These are phyloP conservation scores for Clonostachys solani DNA, from an alignment of 2,329 filamentous ascomycete species.

Conservation along the genomic window DNA sequence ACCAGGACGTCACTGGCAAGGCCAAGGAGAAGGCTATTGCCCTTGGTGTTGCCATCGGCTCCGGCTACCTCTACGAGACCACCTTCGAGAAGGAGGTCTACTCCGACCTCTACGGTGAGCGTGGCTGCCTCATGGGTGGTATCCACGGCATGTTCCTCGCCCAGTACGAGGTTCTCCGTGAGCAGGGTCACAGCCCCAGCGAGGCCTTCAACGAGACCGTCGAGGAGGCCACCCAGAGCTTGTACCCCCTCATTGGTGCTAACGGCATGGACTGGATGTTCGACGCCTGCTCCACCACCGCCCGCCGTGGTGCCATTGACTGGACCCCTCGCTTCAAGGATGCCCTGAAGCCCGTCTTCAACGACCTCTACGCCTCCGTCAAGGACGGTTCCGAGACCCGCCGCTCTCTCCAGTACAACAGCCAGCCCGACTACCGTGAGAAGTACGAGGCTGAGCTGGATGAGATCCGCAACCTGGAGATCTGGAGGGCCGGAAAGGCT, in stretches of 20 bases:
- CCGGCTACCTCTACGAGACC: slow-evolving; percentile 99
- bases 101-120: slow-evolving; percentile 99
- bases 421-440: slow-evolving; percentile 91
- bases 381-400: slow-evolving; percentile 89
- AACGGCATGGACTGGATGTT: slow-evolving; percentile 99
- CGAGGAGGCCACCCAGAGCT: slow-evolving; percentile 96
- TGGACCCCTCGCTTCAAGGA: slow-evolving; percentile 98
- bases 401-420: slow-evolving; percentile 96
- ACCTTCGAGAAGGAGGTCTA: slow-evolving; percentile 99
- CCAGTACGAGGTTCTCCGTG: slow-evolving; percentile 99
- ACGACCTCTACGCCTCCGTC: slow-evolving; percentile 92
- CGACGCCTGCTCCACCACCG: slow-evolving; percentile 98
- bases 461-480: slow-evolving; percentile 97
- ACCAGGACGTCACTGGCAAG: slow-evolving; percentile 96
- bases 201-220: slow-evolving; percentile 99
- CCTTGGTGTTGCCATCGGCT: slow-evolving; percentile 93
- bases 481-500: slow-evolving; percentile 98
- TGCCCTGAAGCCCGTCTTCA: slow-evolving; percentile 97
- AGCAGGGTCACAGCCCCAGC: slow-evolving; percentile 94
- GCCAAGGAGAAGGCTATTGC: slow-evolving; percentile 97
- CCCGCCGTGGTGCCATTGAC: slow-evolving; percentile 97
- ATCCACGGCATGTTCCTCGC: slow-evolving; percentile 99
- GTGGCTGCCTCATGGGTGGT: slow-evolving; percentile 98
- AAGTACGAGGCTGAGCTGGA: slow-evolving; percentile 98
- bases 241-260: slow-evolving; percentile 95